Evolutionary conservation across 2,329 filamentous ascomycete species (phyloP).

Genomic region (Monilinia polystroma): DNA sequence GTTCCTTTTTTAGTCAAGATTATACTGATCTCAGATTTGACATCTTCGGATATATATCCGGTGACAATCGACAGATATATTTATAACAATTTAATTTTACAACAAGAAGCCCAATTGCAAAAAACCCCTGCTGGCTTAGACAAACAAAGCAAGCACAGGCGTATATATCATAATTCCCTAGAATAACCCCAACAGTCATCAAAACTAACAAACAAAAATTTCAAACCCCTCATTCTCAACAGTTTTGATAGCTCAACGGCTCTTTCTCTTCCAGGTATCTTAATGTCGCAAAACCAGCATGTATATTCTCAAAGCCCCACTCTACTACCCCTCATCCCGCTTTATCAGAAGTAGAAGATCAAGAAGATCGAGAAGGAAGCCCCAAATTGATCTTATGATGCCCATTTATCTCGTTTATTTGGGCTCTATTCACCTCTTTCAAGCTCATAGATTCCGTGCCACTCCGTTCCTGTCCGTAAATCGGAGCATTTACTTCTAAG

Average conservation of each 20-base stretch:
- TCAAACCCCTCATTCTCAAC: neutral
- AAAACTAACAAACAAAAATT: neutral
- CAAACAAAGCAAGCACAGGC: neutral
- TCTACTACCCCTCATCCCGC: conserved; percentile 13
- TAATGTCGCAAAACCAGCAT: conserved; percentile 5
- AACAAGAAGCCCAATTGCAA: neutral
- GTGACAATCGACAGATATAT: neutral
- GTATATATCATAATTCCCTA: neutral
- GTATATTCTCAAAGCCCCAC: neutral
- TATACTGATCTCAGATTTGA: neutral
- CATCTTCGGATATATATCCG: neutral
- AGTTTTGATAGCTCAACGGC: neutral
- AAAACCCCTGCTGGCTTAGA: neutral
- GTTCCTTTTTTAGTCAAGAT: neutral
- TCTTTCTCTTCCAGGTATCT: conserved; percentile 1
- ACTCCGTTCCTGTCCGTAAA: neutral
- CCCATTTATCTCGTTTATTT: neutral
- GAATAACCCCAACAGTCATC: neutral
- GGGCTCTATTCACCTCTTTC: neutral
- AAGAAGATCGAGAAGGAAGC: neutral
- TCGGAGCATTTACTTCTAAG: neutral
- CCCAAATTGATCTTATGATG: neutral
- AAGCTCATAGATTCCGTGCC: neutral
- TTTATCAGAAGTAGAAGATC: neutral
- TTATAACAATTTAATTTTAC: neutral